Conservation (phyloP, 1,284 basidiomycete species). For the Puccinia polysora region DNA sequence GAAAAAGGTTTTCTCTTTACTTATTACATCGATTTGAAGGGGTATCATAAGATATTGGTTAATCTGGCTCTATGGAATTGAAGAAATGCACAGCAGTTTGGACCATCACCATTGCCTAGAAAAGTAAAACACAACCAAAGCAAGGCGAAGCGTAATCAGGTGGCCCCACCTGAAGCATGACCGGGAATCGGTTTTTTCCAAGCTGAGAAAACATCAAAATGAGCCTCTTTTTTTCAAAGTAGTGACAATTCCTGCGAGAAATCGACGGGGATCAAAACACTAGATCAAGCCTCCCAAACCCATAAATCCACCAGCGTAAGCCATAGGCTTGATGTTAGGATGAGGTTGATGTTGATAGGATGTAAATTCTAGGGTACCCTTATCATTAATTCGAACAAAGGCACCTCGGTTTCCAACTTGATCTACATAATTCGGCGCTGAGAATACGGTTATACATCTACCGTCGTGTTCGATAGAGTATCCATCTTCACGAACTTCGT, state of each 20-base stretch:
- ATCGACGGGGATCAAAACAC: not conserved
- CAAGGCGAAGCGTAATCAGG: too few relatives aligned
- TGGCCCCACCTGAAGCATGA: too few relatives aligned
- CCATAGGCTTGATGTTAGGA: constrained; percentile 50
- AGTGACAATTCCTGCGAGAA: not conserved
- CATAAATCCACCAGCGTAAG: constrained; percentile 47
- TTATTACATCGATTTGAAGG: too few relatives aligned
- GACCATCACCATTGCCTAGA: too few relatives aligned
- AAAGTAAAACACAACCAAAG: too few relatives aligned
- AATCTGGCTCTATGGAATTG: too few relatives aligned
- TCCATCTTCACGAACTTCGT: constrained; percentile 85
- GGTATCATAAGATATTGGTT: too few relatives aligned
- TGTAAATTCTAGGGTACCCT: constrained; percentile 48
- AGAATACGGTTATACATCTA: constrained; percentile 72
- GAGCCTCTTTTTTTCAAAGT: not conserved
- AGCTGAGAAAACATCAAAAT: too few relatives aligned
- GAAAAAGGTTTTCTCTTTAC: too few relatives aligned
- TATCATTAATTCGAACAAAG: constrained; percentile 49
- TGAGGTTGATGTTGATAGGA: constrained; percentile 50
- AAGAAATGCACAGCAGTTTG: too few relatives aligned
- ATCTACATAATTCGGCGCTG: constrained; percentile 52
- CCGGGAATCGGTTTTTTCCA: too few relatives aligned
- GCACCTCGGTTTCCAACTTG: constrained; percentile 51
- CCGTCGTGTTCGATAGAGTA: constrained; percentile 86
- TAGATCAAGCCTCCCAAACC: constrained; percentile 39